Evolutionary conservation across 805 yeast genomes (phyloP).

Genomic region (Zygosaccharomyces bailii): DNA sequence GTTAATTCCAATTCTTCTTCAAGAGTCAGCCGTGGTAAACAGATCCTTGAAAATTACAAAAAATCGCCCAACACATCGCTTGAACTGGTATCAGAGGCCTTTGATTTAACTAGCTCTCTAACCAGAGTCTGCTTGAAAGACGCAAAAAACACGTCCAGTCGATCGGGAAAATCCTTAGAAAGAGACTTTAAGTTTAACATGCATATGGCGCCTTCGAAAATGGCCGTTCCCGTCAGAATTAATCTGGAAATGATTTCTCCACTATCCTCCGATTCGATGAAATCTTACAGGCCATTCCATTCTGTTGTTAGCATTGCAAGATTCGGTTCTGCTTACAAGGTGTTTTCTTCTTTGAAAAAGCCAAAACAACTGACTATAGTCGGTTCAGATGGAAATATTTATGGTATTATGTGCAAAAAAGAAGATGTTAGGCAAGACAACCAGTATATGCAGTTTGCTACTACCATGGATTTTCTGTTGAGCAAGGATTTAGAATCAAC

Average conservation of each 20-base stretch:
- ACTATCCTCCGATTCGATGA: constrained; percentile 41
- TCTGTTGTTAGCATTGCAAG: constrained; percentile 52
- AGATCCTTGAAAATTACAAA: constrained; percentile 39
- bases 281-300: constrained; percentile 45
- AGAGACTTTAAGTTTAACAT: constrained; percentile 44
- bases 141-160: constrained; percentile 21
- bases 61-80: constrained; percentile 12
- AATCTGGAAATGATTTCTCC: constrained; percentile 70
- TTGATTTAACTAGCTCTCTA: constrained; percentile 21
- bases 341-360: constrained; percentile 78
- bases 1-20: constrained; percentile 52
- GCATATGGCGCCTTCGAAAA: constrained; percentile 41
- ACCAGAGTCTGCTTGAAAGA: constrained; percentile 31
- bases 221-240: constrained; percentile 72
- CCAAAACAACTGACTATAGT: constrained; percentile 73
- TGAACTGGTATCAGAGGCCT: constrained; percentile 25
- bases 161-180: constrained; percentile 34
- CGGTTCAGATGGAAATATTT: constrained; percentile 75
- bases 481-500: constrained; percentile 66
- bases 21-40: constrained; percentile 46
- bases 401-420: constrained; percentile 75
- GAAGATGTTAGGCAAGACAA: constrained; percentile 97
- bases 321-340: constrained; percentile 64
- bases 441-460: constrained; percentile 83
- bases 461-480: constrained; percentile 75